Base-by-base conservation (phyloP, 2,329 filamentous ascomycete species). In the Xylaria arbuscula region DNA sequence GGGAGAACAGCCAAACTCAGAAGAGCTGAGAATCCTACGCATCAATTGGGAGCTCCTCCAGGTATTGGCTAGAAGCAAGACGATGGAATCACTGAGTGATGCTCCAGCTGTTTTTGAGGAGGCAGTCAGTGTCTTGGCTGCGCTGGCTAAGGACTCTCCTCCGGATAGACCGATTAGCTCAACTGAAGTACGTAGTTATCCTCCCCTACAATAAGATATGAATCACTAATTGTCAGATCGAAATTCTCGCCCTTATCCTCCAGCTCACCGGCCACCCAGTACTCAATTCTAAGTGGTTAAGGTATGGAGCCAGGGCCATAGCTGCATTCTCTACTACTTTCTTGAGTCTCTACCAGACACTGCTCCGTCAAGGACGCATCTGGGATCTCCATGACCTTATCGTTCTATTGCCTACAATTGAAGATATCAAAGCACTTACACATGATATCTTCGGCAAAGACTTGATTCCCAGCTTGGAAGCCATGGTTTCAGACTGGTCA, bases 381-480 rank as follows among this genome's bases (percentile, higher is more conserved):
- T 75, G 74, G 74, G 74, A 75, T 24, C 34, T 75, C 10, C 73
- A 71, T 47, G 73, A 75, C 57, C 45, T 75, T 24, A 22, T 70
- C 11, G 54, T 70, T 2, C 42, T 58, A 19, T 65, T 69, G 58
- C 60, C 64, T 1, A 56, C 58, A 6, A 54, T 63, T 1, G 61
- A 67, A 15, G 59, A 66, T 19, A 54, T 71, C 2, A 61, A 64
- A 56, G 50, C 45, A 15, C 24, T 72, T 11, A 53, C 67, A 10
- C 13, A 62, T 11, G 36, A 47, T 45, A 58, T 72, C 11, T 66
- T 70, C 19, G 38, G 15, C 3, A 61, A 68, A 8, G 53, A 62
- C 28, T 50, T 68, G 45, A 64, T 66, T 28, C 40, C 53, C 2
- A 63, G 71, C 50, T 22, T 70, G 9, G 57, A 62, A 22, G n/a